These are phyloP conservation scores for Plenodomus tracheiphilus DNA, from an alignment of 2,329 filamentous ascomycete species.

Conservation along the genomic window DNA sequence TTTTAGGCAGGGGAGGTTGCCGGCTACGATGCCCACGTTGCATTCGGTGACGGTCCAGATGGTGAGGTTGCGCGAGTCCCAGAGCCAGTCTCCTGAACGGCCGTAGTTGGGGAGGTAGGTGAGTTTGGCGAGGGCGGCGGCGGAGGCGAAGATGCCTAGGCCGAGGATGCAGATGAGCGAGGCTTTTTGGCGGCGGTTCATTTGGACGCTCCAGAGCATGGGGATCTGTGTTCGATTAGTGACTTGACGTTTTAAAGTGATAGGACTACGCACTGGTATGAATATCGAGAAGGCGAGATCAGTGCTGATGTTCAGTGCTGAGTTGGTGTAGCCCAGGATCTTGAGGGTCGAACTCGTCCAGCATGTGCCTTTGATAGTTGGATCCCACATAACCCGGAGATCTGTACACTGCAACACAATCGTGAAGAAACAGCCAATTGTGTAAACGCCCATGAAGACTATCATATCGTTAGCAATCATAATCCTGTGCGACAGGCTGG, in stretches of 20 bases:
- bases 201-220: slow-evolving; percentile 37
- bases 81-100: slow-evolving; percentile 42
- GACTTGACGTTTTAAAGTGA: neutral
- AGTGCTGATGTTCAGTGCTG: slow-evolving; percentile 46
- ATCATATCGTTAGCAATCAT: neutral
- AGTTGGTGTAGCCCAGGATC: slow-evolving; percentile 52
- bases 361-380: slow-evolving; percentile 45
- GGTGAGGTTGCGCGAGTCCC: slow-evolving; percentile 52
- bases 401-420: slow-evolving; percentile 55
- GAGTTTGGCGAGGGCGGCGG: slow-evolving; percentile 48
- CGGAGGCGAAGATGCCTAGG: slow-evolving; percentile 52
- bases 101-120: slow-evolving; percentile 43
- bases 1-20: slow-evolving; percentile 49
- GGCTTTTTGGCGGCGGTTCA: slow-evolving; percentile 48
- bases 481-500: neutral
- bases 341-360: slow-evolving; percentile 48
- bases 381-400: slow-evolving; percentile 53
- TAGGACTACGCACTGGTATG: slow-evolving; percentile 27
- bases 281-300: slow-evolving; percentile 50
- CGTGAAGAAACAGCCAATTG: slow-evolving; percentile 51
- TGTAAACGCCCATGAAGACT: slow-evolving; percentile 52
- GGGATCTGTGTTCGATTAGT: slow-evolving; percentile 18
- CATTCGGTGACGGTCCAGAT: slow-evolving; percentile 53
- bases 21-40: slow-evolving; percentile 50
- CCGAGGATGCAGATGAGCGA: slow-evolving; percentile 49